Base-by-base conservation (phyloP, 2,329 filamentous ascomycete genomes). In the Ophiostoma novo-ulmi region DNA sequence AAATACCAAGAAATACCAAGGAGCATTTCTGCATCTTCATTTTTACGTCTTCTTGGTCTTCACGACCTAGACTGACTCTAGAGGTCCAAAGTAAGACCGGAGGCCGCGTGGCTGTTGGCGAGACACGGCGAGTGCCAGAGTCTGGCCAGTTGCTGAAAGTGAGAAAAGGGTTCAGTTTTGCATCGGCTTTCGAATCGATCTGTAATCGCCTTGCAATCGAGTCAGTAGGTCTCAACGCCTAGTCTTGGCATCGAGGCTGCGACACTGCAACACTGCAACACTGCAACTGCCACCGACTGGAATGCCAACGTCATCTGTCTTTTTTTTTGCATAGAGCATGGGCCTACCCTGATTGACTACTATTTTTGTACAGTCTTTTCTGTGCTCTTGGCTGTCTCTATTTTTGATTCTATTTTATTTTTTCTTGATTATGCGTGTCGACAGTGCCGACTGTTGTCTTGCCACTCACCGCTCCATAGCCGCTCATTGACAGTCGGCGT, bases 301-400 rank as follows among this genome's bases (percentile, higher is more conserved):
- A 58, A 58, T 58, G 52, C 52, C 17, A 26, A n/a, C 44, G n/a
- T 58, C n/a, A 58, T 48, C 22, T 58, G 52, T 58, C n/a, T 48
- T n/a, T 48, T 26, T 26, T 1, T 58, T 26, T 31, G 31, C 31
- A 31, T 31, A 31, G 31, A 31, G 26, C 31, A 31, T 31, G 31
- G 0, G 31, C 31, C 31, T 31, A 31, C 3, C 31, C 31, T 31
- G 31, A 31, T 31, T 31, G 31, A 31, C 31, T 31, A 4, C 52
- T 58, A 5, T n/a, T 26, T 13, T 14, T 22, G 26, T 22, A 22
- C n/a, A 8, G 48, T n/a, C 39, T 41, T 14, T 41, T 41, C 39
- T 41, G 14, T 10, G 3, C 1, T 41, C 39, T 41, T 13, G 13
- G 41, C 4, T 48, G 10, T 48, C 13, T 48, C 13, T 10, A 10